phyloP scores from a whole-genome alignment of 1,139 yeast genomes.

The Yarrowia galli region DNA sequence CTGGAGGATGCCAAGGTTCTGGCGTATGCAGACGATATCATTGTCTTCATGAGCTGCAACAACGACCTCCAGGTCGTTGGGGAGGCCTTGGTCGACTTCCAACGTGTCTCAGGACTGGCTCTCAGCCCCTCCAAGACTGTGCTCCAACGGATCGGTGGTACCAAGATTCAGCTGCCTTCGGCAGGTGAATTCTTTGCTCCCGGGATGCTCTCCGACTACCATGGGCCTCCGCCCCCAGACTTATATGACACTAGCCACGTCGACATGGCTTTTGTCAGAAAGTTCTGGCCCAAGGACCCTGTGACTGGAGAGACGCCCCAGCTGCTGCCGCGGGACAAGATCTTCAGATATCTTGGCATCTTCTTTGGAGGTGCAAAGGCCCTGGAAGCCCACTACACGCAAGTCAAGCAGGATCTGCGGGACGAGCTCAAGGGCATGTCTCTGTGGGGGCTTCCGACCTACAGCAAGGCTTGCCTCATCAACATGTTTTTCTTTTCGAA shows the following conservation, averaged over 20 bases:
- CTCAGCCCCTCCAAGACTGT: constrained; percentile 2
- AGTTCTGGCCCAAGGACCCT: not conserved
- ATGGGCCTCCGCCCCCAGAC: not conserved
- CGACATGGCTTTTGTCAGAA: not conserved
- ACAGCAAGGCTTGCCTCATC: constrained; percentile 2
- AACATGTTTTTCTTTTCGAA: not conserved
- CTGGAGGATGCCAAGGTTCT: not conserved
- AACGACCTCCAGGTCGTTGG: not conserved
- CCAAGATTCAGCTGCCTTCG: not conserved
- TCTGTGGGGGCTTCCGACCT: not conserved
- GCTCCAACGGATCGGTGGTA: not conserved
- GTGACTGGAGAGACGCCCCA: not conserved
- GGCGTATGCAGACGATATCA: not conserved
- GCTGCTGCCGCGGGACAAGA: not conserved
- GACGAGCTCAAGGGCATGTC: not conserved
- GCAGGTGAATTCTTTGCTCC: not conserved
- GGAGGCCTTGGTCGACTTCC: not conserved
- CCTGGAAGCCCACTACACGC: not conserved
- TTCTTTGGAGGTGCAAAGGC: not conserved
- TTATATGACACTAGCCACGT: not conserved
- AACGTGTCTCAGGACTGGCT: not conserved
- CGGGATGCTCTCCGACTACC: not conserved
- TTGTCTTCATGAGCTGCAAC: constrained; percentile 7
- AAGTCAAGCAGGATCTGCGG: not conserved
- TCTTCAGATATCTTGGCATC: not conserved